Percentiles rank a stretch among this genome's conserved stretches.
Evolutionary conservation across 2,329 filamentous ascomycete genomes (phyloP).

Genomic region (Colletotrichum spaethianum): DNA sequence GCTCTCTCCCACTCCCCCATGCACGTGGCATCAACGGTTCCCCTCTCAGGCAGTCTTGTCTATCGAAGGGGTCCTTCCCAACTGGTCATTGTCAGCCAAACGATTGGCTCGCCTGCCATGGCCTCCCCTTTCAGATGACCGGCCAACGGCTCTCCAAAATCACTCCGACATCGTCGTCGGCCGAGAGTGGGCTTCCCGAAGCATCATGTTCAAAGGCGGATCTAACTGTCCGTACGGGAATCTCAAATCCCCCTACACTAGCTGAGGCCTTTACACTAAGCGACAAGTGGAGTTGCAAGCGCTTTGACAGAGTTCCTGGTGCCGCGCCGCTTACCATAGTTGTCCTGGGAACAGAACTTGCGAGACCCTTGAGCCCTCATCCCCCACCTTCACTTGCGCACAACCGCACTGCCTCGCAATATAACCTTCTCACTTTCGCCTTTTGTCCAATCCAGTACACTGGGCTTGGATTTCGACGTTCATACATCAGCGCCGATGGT

Average conservation of each 20-base stretch:
- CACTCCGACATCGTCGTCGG: slow-evolving; percentile 14
- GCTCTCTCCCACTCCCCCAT: background rate
- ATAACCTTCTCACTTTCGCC: accelerated
- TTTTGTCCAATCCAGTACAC: accelerated
- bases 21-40: slow-evolving; percentile 14
- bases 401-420: background rate
- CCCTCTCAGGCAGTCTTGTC: slow-evolving; percentile 6
- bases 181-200: slow-evolving; percentile 18
- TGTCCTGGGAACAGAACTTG: slow-evolving; percentile 12
- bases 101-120: slow-evolving; percentile 30
- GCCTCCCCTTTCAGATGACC: slow-evolving; percentile 30
- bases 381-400: slow-evolving; percentile 17
- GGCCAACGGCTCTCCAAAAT: background rate
- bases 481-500: slow-evolving; percentile 33
- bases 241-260: slow-evolving; percentile 7
- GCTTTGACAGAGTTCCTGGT: slow-evolving; percentile 12
- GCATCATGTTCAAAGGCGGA: background rate
- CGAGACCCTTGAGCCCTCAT: slow-evolving; percentile 31
- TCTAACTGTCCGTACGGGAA: slow-evolving; percentile 21
- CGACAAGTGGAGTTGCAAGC: slow-evolving; percentile 17
- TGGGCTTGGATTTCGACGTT: background rate
- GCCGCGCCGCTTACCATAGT: slow-evolving; percentile 1
- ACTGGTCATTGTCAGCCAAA: slow-evolving; percentile 25
- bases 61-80: slow-evolving; percentile 19
- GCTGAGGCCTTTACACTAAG: background rate